Conservation (phyloP, 495 filamentous ascomycete genomes). For the Xylaria palmicola region DNA sequence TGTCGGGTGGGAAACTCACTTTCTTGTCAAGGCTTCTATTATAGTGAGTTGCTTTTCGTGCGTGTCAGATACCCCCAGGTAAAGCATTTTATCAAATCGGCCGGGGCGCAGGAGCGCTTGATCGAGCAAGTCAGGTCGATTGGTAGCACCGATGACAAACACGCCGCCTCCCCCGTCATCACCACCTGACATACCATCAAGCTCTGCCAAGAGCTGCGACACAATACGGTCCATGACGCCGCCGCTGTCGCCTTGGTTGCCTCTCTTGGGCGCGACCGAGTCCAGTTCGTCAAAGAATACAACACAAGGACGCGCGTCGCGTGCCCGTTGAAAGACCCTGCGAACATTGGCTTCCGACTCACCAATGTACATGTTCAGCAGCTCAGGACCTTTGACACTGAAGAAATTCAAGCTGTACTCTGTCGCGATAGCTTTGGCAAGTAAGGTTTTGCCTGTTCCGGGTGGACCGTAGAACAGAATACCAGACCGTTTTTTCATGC, state of each 20-base stretch:
- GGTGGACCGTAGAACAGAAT: conserved; percentile 98
- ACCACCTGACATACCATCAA: conserved; percentile 96
- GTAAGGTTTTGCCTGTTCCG: conserved; percentile 92
- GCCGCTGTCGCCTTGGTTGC: conserved; percentile 96
- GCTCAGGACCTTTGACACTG: conserved; percentile 93
- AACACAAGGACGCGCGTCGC: conserved; percentile 94
- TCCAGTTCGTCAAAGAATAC: conserved; percentile 99
- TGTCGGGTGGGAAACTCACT: conserved; percentile 52
- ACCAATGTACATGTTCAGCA: conserved; percentile 99
- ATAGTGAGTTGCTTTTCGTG: conserved; percentile 96
- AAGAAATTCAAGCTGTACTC: conserved; percentile 99
- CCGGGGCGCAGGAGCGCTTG: conserved; percentile 87
- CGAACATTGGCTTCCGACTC: conserved; percentile 98
- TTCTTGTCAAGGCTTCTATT: conserved; percentile 88
- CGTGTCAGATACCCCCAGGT: conserved; percentile 91
- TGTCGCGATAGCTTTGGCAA: conserved; percentile 97
- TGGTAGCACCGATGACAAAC: conserved; percentile 97
- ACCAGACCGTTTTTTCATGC: conserved; percentile 97
- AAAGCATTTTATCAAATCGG: conserved; percentile 98
- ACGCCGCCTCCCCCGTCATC: conserved; percentile 81
- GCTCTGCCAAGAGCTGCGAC: conserved; percentile 87
- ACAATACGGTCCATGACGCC: conserved; percentile 99
- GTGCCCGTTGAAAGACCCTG: conserved; percentile 89
- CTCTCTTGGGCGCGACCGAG: conserved; percentile 93
- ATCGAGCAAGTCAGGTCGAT: conserved; percentile 90